Conservation (phyloP, 2,329 filamentous ascomycete genomes). For the Colletotrichum sp. region DNA sequence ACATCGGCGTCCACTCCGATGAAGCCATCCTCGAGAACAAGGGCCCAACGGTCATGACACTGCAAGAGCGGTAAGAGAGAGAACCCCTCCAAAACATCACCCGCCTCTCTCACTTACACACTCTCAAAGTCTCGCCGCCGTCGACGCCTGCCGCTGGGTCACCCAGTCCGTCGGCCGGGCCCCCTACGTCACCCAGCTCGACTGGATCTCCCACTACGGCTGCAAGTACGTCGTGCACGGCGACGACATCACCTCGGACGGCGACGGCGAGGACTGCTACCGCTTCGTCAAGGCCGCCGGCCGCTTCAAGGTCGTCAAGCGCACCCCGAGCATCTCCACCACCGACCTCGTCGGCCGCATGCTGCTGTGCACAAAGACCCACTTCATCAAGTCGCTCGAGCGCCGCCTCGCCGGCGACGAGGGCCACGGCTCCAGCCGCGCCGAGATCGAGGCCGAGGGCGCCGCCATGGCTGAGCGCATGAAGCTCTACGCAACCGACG, state of each 20-base stretch:
- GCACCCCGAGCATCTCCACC: constrained; percentile 94
- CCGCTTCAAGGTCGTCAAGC: constrained; percentile 95
- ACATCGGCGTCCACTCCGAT: constrained; percentile 94
- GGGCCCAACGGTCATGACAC: constrained; percentile 95
- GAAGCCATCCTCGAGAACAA: constrained; percentile 97
- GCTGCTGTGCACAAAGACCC: constrained; percentile 92
- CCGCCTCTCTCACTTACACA: background rate
- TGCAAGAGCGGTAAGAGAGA: constrained; percentile 75
- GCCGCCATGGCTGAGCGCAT: constrained; percentile 78
- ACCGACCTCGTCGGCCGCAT: constrained; percentile 98
- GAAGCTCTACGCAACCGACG: constrained; percentile 85
- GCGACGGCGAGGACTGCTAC: constrained; percentile 94
- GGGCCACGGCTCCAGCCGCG: constrained; percentile 68
- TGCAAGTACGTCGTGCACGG: constrained; percentile 96
- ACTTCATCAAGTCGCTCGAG: constrained; percentile 86
- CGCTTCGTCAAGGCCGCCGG: constrained; percentile 94
- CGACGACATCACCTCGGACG: constrained; percentile 96
- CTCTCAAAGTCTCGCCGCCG: constrained; percentile 73
- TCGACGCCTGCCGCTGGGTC: constrained; percentile 94
- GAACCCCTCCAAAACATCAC: background rate
- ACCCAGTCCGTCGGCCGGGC: constrained; percentile 83
- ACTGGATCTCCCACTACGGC: constrained; percentile 94
- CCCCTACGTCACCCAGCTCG: constrained; percentile 91
- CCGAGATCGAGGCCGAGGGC: constrained; percentile 68
- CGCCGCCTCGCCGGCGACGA: constrained; percentile 72